Evolutionary conservation across 768 basidiomycete species (phyloP).

Genomic region (Suillus bovinus): DNA sequence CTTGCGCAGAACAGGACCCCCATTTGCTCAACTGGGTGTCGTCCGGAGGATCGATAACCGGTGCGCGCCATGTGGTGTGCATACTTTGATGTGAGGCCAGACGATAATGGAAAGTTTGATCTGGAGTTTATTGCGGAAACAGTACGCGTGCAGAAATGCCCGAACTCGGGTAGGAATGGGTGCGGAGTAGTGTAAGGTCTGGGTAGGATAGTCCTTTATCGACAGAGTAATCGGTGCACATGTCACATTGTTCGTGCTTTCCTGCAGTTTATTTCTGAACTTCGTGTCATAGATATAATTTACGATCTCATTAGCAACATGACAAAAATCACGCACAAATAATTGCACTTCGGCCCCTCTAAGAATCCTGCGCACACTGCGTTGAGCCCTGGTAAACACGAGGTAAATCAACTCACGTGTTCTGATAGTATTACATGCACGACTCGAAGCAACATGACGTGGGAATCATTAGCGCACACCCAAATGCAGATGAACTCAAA

Average conservation of each 20-base stretch:
- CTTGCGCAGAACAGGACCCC: conserved; percentile 20
- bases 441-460: neutral
- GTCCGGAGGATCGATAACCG: conserved; percentile 29
- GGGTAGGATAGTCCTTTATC: conserved; percentile 29
- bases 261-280: neutral
- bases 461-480: neutral
- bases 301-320: neutral
- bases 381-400: neutral
- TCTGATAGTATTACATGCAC: neutral
- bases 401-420: neutral
- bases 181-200: conserved; percentile 29
- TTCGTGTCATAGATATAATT: neutral
- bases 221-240: neutral
- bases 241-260: neutral
- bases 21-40: conserved; percentile 29
- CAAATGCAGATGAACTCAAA: neutral
- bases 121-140: conserved; percentile 32
- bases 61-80: conserved; percentile 29
- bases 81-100: conserved; percentile 29
- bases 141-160: conserved; percentile 30
- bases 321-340: neutral
- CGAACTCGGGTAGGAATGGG: conserved; percentile 30
- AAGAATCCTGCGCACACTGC: neutral
- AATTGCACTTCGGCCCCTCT: neutral
- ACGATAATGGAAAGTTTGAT: conserved; percentile 28